Percentiles rank a stretch among this genome's conserved stretches.
These are phyloP conservation scores for Myrica gale DNA, from an alignment of 306 rosid species.

Conservation along the genomic window DNA sequence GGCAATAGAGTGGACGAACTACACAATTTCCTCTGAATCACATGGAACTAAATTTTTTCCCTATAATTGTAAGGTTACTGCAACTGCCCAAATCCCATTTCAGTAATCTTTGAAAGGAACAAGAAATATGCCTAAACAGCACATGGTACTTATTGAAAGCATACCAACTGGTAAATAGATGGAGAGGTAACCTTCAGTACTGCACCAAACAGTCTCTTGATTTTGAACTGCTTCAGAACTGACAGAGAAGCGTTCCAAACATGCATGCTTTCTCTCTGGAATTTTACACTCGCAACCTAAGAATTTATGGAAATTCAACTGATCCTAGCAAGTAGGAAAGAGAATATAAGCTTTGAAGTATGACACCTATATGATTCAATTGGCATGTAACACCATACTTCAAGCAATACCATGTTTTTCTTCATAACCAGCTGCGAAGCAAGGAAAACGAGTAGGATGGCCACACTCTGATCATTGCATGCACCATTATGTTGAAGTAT, in stretches of 20 bases:
- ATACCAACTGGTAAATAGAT: constrained; percentile 20
- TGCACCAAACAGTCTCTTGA: constrained; percentile 31
- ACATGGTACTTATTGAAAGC: constrained; percentile 12
- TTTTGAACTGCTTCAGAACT: constrained; percentile 40
- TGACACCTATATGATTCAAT: constrained; percentile 3
- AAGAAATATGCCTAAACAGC: constrained; percentile 19
- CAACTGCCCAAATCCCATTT: constrained; percentile 11
- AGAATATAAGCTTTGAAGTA: constrained; percentile 14
- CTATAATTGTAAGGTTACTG: constrained; percentile 14
- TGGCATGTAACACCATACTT: constrained; percentile 12
- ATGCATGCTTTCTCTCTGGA: constrained; percentile 42
- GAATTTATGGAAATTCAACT: constrained; percentile 79
- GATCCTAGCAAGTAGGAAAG: constrained; percentile 48
- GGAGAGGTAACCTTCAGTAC: constrained; percentile 51
- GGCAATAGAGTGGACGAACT: not conserved
- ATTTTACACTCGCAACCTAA: constrained; percentile 60
- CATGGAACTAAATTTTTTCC: not conserved
- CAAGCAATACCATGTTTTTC: constrained; percentile 71
- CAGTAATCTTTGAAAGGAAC: not conserved
- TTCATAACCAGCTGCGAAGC: constrained; percentile 79
- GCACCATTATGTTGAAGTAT: constrained; percentile 74
- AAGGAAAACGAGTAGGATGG: constrained; percentile 83
- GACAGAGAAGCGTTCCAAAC: constrained; percentile 39
- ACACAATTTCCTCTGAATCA: not conserved
- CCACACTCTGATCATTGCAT: constrained; percentile 72